A percentile compares a stretch with the other conserved stretches of the same genome.
Evolutionary conservation across 176 grass and related monocot species (phyloP).

Genomic region (Triticum timopheevii): DNA sequence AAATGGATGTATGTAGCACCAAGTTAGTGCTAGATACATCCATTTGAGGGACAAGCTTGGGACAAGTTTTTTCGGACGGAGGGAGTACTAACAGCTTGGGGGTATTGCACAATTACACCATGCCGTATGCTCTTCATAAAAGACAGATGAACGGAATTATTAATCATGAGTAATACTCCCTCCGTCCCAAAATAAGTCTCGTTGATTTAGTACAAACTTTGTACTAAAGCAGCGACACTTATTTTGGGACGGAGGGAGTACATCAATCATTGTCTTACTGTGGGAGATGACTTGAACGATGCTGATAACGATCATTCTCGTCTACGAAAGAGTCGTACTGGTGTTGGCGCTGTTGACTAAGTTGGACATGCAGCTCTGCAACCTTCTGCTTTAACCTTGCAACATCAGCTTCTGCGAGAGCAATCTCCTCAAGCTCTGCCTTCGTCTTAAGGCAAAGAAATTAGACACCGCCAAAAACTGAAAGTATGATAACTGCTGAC

Average conservation of each 20-base stretch:
- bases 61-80: no score
- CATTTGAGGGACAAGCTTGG: no score
- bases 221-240: no score
- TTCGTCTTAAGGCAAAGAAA: constrained; percentile 55
- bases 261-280: constrained; percentile 58
- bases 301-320: constrained; percentile 49
- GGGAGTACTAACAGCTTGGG: background rate
- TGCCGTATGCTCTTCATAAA: background rate
- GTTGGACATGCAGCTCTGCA: constrained; percentile 93
- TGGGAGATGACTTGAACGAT: constrained; percentile 62
- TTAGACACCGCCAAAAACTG: constrained; percentile 19
- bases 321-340: constrained; percentile 61
- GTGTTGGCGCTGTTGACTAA: constrained; percentile 89
- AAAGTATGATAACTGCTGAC: background rate
- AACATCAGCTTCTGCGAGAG: constrained; percentile 86
- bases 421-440: constrained; percentile 92
- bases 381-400: constrained; percentile 91
- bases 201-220: no score
- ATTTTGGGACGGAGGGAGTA: background rate
- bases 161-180: background rate
- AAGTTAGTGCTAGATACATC: no score
- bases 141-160: constrained; percentile 1
- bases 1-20: no score
- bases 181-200: no score
- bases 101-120: background rate